phyloP scores from a whole-genome alignment of 306 rosid genomes.

The Cyclanthera cordifolia region DNA sequence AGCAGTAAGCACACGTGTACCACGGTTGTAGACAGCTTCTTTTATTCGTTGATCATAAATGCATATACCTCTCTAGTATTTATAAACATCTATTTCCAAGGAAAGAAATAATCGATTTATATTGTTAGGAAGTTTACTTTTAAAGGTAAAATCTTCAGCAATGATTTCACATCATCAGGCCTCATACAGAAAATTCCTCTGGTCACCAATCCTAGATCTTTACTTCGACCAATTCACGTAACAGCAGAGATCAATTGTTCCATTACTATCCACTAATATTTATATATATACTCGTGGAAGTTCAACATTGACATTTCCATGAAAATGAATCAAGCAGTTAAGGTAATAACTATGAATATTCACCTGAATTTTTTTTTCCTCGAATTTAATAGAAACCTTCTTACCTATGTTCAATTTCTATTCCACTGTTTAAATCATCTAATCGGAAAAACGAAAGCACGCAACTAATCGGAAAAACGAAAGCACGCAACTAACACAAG shows the following conservation, averaged over 20 bases:
- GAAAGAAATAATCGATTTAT: too few relatives aligned
- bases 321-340: background rate
- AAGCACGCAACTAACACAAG: background rate
- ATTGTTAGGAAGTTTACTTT: too few relatives aligned
- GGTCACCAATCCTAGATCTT: background rate
- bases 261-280: background rate
- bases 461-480: background rate
- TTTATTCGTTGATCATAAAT: background rate
- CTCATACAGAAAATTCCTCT: background rate
- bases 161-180: background rate
- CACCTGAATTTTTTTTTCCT: background rate
- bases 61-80: background rate
- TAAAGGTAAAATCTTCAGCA: constrained; percentile 3
- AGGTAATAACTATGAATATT: background rate
- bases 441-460: background rate
- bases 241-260: background rate
- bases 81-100: too few relatives aligned
- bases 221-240: background rate
- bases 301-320: background rate
- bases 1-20: constrained; percentile 1
- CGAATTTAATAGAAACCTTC: background rate
- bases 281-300: background rate
- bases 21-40: background rate
- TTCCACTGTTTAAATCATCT: background rate
- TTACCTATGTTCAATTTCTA: background rate